Conservation (phyloP, 805 yeast genomes). For the Helenozyma baotianmanensis region DNA sequence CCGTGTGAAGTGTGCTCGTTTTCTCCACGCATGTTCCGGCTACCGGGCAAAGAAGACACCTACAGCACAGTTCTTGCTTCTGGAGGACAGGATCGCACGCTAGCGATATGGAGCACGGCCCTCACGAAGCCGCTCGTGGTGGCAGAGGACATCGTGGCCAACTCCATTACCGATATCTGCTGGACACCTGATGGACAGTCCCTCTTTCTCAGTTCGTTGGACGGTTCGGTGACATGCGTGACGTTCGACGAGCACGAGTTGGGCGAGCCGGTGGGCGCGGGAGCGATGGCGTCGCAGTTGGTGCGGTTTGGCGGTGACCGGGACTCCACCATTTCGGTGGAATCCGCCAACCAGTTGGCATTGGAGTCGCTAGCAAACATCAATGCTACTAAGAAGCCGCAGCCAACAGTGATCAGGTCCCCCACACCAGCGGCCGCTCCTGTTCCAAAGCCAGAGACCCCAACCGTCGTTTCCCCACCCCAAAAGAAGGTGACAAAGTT, state of each 20-base stretch:
- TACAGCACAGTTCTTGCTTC: conserved; percentile 80
- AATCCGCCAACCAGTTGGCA: conserved; percentile 70
- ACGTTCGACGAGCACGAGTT: conserved; percentile 60
- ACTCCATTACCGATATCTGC: conserved; percentile 80
- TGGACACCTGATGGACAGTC: conserved; percentile 83
- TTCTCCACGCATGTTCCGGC: conserved; percentile 62
- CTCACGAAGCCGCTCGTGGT: conserved; percentile 74
- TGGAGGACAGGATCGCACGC: conserved; percentile 88
- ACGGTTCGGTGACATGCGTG: conserved; percentile 72
- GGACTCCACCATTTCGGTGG: conserved; percentile 81
- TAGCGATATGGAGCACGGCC: conserved; percentile 85
- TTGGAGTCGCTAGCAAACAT: conserved; percentile 42
- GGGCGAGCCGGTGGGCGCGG: conserved; percentile 61
- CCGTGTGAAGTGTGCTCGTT: conserved; percentile 80
- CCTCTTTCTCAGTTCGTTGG: conserved; percentile 75
- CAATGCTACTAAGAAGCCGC: no score
- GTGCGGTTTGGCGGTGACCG: conserved; percentile 85
- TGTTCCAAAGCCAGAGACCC: neutral
- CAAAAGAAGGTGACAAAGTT: conserved; percentile 9
- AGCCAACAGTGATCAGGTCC: no score
- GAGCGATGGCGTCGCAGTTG: conserved; percentile 60
- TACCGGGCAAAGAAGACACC: conserved; percentile 17
- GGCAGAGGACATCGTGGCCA: conserved; percentile 68
- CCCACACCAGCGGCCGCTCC: no score
- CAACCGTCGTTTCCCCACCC: neutral